Evolutionary conservation across 495 filamentous ascomycete genomes (phyloP), one percentile per base, ranked within the genome.

Genomic region (Aspergillus mulundensis): DNA sequence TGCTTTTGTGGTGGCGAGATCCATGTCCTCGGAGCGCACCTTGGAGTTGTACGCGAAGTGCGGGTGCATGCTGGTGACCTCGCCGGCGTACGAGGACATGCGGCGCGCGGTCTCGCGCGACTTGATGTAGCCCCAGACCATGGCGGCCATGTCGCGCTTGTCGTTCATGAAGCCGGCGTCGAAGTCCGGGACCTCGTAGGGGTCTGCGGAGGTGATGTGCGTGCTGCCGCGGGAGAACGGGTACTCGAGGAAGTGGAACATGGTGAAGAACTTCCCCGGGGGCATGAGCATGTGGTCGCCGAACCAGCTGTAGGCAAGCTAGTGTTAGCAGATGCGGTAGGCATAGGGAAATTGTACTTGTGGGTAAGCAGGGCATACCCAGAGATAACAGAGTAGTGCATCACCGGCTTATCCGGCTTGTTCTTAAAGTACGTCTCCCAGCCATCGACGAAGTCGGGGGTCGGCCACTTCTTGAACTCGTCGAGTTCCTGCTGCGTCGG

Each of bases 161-260:
- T 92, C 87, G 59, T 88, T 91, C 87, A 92, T 90, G 72, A 91
- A 93, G 21, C 88, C 88, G 3, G 87, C 82, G 67, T 92, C 88
- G 59, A 93, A 92, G 68, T 91, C 88, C 0, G 88, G 87, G 7
- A 73, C 71, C 44, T 85, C 87, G 63, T 91, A 91, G 11, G 85
- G 85, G 52, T 89, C 82, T 0, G 87, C 68, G 0, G 83, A 87
- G 25, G 80, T 77, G 68, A 93, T 88, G 64, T 91, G 84, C 7
- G 81, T 89, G 41, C 68, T 82, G 8, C 89, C 89, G 57, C 88
- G 85, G 36, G 83, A 87, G 79, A 91, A 91, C 12, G 88, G 87
- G 60, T 91, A 91, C 72, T 90, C 74, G 50, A 90, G 69, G 80
- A 91, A 91, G 63, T 91, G 87, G 78, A 91, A 91, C 87, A 91